Percentiles rank a stretch among this genome's conserved stretches.
Evolutionary conservation across 2,329 filamentous ascomycete genomes (phyloP).

Genomic region (Aureobasidium sp.): DNA sequence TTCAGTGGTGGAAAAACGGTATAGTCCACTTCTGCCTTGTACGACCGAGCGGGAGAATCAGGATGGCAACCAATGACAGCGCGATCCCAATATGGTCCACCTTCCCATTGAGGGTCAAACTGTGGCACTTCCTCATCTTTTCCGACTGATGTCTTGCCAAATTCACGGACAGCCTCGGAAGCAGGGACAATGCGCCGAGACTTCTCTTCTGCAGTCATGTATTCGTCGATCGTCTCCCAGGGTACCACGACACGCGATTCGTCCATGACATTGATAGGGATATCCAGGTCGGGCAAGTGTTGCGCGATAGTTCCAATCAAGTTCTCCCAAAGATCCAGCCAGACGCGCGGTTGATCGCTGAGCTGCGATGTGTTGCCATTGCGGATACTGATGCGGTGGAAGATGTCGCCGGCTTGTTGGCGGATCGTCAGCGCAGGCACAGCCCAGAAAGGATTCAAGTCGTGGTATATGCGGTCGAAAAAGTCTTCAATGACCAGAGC

Average conservation of each 20-base stretch:
- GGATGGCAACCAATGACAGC: constrained; percentile 37
- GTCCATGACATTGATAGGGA: constrained; percentile 45
- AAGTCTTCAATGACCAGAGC: constrained; percentile 44
- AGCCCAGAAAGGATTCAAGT: constrained; percentile 45
- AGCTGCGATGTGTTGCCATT: constrained; percentile 29
- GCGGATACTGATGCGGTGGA: constrained; percentile 35
- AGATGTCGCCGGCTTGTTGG: constrained; percentile 33
- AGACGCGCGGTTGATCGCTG: constrained; percentile 21
- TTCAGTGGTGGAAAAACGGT: constrained; percentile 30
- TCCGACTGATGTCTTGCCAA: constrained; percentile 21
- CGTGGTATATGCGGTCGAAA: constrained; percentile 47
- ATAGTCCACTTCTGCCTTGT: constrained; percentile 32
- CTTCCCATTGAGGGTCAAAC: constrained; percentile 29
- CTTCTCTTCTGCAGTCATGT: constrained; percentile 29
- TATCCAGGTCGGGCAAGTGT: constrained; percentile 40
- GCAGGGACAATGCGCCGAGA: constrained; percentile 26
- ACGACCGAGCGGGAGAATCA: constrained; percentile 30
- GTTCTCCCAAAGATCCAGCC: constrained; percentile 38
- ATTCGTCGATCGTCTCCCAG: constrained; percentile 39
- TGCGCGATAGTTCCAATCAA: constrained; percentile 33
- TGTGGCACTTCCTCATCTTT: constrained; percentile 24
- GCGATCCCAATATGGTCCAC: constrained; percentile 37
- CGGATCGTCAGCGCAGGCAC: constrained; percentile 37
- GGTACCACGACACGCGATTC: constrained; percentile 42
- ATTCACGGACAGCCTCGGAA: constrained; percentile 27